Conservation (phyloP, 257 asterid species). For the Henckelia pumila region DNA sequence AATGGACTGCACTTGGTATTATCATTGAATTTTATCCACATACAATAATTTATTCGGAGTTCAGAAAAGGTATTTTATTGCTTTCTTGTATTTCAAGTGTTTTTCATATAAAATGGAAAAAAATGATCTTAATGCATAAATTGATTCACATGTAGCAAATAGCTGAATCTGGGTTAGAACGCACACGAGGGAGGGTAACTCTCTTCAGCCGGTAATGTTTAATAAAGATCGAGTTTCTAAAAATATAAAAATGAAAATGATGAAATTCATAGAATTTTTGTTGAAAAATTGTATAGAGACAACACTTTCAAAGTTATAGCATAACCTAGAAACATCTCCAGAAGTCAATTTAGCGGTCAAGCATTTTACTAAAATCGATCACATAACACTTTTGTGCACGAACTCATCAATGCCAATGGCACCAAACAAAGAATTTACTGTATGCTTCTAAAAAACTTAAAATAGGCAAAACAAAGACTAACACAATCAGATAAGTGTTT, state of each 20-base stretch:
- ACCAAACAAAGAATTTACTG: not conserved
- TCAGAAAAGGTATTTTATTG: not conserved
- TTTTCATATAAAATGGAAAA: not conserved
- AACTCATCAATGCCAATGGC: not conserved
- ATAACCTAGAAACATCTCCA: not conserved
- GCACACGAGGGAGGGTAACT: not conserved
- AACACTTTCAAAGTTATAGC: not conserved
- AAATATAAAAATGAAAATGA: too few relatives aligned
- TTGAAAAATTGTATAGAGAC: not conserved
- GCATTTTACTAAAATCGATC: not conserved
- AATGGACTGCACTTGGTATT: not conserved
- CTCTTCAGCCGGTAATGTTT: too few relatives aligned
- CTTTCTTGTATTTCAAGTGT: not conserved
- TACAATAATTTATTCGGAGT: not conserved
- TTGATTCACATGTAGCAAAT: too few relatives aligned
- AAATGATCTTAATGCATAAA: not conserved
- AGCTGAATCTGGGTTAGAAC: not conserved
- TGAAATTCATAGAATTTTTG: not conserved
- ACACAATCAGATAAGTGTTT: not conserved
- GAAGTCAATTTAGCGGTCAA: not conserved
- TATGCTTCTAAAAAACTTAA: not conserved
- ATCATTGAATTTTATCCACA: not conserved
- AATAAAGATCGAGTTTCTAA: too few relatives aligned
- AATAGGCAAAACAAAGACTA: not conserved
- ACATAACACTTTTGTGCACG: not conserved